phyloP scores from a whole-genome alignment of 257 asterid genomes.

The Cynanchum wilfordii region DNA sequence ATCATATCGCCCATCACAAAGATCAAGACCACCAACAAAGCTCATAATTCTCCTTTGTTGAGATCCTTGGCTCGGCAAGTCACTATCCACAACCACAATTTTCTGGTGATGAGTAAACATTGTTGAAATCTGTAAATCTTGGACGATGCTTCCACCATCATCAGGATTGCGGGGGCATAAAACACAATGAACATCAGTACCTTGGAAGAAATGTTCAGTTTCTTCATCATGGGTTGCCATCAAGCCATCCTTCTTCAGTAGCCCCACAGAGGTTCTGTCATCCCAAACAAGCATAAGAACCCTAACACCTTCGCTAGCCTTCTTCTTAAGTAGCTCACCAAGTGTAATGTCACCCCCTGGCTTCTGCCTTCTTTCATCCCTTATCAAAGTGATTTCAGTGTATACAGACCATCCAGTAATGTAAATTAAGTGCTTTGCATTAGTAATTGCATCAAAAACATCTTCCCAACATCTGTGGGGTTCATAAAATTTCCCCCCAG shows the following conservation, averaged over 20 bases:
- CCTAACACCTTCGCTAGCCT: conserved; percentile 66
- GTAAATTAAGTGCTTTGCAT: conserved; percentile 76
- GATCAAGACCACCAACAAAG: conserved; percentile 88
- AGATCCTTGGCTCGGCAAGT: conserved; percentile 44
- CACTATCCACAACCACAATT: conserved; percentile 62
- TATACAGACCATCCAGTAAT: conserved; percentile 92
- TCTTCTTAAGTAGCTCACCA: conserved; percentile 71
- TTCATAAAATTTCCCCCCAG: conserved; percentile 58
- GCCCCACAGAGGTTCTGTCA: conserved; percentile 67
- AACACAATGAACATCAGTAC: conserved; percentile 57
- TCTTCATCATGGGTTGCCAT: conserved; percentile 94
- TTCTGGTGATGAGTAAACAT: conserved; percentile 95
- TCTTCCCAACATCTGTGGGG: conserved; percentile 85
- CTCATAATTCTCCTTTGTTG: conserved; percentile 56
- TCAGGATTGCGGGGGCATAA: conserved; percentile 80
- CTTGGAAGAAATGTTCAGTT: conserved; percentile 50
- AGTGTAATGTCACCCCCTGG: conserved; percentile 69
- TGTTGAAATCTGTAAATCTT: conserved; percentile 64
- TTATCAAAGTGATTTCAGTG: conserved; percentile 55
- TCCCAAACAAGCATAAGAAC: conserved; percentile 92
- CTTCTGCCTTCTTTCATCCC: conserved; percentile 75
- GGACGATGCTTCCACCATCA: conserved; percentile 74
- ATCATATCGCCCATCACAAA: conserved; percentile 82
- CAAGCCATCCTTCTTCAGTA: conserved; percentile 69
- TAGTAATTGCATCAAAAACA: conserved; percentile 63